Evolutionary conservation across 2,329 filamentous ascomycete species (phyloP).

Genomic region (Scorias spongiosa): DNA sequence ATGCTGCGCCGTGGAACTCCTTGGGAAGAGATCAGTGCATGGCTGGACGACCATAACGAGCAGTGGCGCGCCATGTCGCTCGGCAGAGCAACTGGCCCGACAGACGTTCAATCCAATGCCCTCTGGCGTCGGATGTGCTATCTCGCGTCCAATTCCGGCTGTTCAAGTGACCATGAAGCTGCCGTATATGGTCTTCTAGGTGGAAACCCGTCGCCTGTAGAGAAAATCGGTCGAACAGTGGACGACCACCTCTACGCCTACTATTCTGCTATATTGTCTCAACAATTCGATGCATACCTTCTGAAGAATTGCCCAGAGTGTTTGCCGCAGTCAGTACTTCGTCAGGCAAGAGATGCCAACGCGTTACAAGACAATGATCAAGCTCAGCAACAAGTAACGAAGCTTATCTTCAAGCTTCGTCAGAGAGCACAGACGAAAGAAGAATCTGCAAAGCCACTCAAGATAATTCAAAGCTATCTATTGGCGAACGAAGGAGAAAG

Average conservation of each 20-base stretch:
- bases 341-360: constrained; percentile 49
- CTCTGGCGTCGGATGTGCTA: constrained; percentile 64
- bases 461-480: constrained; percentile 61
- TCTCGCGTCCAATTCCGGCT: constrained; percentile 50
- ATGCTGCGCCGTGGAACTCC: constrained; percentile 73
- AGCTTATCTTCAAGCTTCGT: constrained; percentile 47
- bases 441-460: constrained; percentile 51
- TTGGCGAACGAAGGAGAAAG: constrained; percentile 43
- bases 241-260: constrained; percentile 78
- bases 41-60: constrained; percentile 75
- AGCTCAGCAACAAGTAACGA: constrained; percentile 12
- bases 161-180: constrained; percentile 62
- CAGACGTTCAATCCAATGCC: constrained; percentile 18
- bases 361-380: constrained; percentile 37
- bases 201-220: constrained; percentile 65
- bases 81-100: constrained; percentile 44
- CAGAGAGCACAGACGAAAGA: constrained; percentile 38
- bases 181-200: constrained; percentile 85
- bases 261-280: constrained; percentile 71
- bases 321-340: constrained; percentile 37
- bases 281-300: constrained; percentile 63
- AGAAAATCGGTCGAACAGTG: constrained; percentile 62
- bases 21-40: constrained; percentile 60
- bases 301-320: constrained; percentile 39
- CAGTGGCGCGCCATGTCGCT: constrained; percentile 78